A percentile compares a stretch with the other conserved stretches of the same genome.
Conservation (phyloP, 2,329 filamentous ascomycete species). For the Didymella arachidicola region DNA sequence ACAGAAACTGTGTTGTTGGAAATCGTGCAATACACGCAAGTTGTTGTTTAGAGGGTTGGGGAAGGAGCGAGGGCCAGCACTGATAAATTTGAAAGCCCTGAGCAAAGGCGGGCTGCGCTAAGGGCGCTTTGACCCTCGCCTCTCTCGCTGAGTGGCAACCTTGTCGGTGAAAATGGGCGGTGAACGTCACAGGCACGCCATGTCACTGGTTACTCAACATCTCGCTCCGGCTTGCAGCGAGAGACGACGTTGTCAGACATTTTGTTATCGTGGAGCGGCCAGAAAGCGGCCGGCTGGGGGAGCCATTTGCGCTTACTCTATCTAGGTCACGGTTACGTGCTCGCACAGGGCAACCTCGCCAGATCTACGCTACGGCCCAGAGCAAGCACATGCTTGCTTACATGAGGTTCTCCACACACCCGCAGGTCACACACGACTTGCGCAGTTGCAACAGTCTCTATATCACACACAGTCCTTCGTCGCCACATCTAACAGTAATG, state of each 20-base stretch:
- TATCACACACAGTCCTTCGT: background rate
- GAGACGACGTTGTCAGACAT: slow-evolving; percentile 7
- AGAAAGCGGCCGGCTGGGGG: slow-evolving; percentile 6
- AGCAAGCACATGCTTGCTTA: slow-evolving; percentile 21
- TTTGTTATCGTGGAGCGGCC: slow-evolving; percentile 12
- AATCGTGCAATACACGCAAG: slow-evolving; percentile 43
- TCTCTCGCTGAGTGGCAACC: slow-evolving; percentile 28
- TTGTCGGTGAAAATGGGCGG: slow-evolving; percentile 38
- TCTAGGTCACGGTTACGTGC: slow-evolving; percentile 6
- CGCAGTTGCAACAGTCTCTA: background rate
- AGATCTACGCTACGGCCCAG: slow-evolving; percentile 14
- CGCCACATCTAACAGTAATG: background rate
- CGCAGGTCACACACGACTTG: background rate
- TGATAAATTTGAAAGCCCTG: slow-evolving; percentile 36
- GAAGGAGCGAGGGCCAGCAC: slow-evolving; percentile 31
- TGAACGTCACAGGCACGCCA: slow-evolving; percentile 29
- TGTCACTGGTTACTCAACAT: slow-evolving; percentile 24
- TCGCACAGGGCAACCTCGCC: slow-evolving; percentile 19
- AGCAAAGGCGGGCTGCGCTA: slow-evolving; percentile 27
- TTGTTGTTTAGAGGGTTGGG: slow-evolving; percentile 41
- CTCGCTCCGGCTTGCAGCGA: slow-evolving; percentile 11
- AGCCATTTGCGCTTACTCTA: slow-evolving; percentile 3
- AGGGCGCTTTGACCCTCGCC: slow-evolving; percentile 26
- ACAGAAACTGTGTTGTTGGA: slow-evolving; percentile 43
- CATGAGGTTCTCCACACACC: background rate